Conservation (phyloP, 2,329 filamentous ascomycete genomes). For the Aspergillus pseudoviridinutans region DNA sequence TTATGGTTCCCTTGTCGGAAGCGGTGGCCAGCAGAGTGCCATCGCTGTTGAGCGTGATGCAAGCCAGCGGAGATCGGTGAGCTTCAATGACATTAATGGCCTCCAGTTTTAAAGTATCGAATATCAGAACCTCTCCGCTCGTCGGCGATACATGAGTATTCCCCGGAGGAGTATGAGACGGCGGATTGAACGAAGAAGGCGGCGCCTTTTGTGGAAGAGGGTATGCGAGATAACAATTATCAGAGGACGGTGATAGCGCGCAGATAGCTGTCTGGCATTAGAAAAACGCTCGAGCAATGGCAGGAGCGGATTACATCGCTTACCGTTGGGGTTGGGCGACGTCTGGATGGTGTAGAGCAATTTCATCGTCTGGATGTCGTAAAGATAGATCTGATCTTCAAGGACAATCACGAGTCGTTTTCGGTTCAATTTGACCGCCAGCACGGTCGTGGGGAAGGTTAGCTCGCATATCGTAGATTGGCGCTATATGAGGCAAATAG, state of each 20-base stretch:
- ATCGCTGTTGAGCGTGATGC: slow-evolving; percentile 86
- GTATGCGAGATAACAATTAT: slow-evolving; percentile 93
- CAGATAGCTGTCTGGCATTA: slow-evolving; percentile 63
- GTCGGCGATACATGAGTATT: slow-evolving; percentile 75
- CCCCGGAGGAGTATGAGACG: slow-evolving; percentile 76
- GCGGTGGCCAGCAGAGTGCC: slow-evolving; percentile 89
- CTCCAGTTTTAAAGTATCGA: slow-evolving; percentile 83
- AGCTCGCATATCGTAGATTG: slow-evolving; percentile 94
- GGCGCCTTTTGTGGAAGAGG: slow-evolving; percentile 69
- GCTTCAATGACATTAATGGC: slow-evolving; percentile 94
- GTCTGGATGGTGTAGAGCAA: slow-evolving; percentile 89
- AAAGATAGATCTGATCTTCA: slow-evolving; percentile 95
- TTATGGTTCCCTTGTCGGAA: slow-evolving; percentile 96
- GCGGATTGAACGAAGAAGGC: slow-evolving; percentile 52
- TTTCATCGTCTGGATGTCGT: slow-evolving; percentile 98
- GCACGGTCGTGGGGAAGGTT: slow-evolving; percentile 93
- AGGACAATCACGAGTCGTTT: slow-evolving; percentile 90
- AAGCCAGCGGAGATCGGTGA: slow-evolving; percentile 85
- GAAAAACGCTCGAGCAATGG: background rate
- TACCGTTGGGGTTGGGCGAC: slow-evolving; percentile 81
- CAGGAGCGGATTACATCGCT: slow-evolving; percentile 5
- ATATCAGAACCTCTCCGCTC: slow-evolving; percentile 87
- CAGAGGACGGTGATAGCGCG: slow-evolving; percentile 86
- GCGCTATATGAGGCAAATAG: slow-evolving; percentile 42
- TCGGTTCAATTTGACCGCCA: slow-evolving; percentile 88